Conservation (phyloP, 2,329 filamentous ascomycete species). For the Trichocomaceae sp. region DNA sequence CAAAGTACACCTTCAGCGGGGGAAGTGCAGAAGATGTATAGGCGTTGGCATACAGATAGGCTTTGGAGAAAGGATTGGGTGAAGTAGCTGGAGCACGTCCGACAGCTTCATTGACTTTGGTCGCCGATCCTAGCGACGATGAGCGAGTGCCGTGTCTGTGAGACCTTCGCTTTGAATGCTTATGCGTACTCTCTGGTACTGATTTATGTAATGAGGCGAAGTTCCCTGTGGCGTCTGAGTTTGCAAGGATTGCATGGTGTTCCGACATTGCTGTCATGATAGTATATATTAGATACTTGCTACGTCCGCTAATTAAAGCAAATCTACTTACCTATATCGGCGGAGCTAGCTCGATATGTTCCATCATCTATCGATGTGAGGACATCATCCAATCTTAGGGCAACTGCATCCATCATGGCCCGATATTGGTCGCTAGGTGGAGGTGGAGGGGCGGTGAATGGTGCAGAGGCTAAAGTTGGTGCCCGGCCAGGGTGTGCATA, state of each 20-base stretch:
- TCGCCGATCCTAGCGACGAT: background rate
- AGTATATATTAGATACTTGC: background rate
- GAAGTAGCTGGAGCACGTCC: conserved; percentile 16
- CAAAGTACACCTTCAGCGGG: conserved; percentile 62
- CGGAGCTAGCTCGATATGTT: conserved; percentile 1
- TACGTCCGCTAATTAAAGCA: background rate
- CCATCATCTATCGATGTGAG: conserved; percentile 13
- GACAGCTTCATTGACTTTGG: conserved; percentile 7
- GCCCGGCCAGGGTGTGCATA: background rate
- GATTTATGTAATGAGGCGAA: background rate
- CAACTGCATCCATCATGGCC: conserved; percentile 8
- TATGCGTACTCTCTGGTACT: background rate
- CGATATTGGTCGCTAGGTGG: conserved; percentile 6
- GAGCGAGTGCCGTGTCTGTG: background rate
- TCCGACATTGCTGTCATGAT: background rate
- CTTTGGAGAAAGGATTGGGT: conserved; percentile 62
- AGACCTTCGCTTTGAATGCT: background rate
- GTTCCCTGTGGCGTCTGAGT: background rate
- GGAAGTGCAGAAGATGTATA: conserved; percentile 62
- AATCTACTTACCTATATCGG: conserved; percentile 7
- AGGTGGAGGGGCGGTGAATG: background rate
- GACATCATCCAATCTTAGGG: conserved; percentile 7
- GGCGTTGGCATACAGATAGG: conserved; percentile 72
- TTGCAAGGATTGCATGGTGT: background rate
- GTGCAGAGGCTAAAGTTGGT: background rate